Percentiles rank a stretch among this genome's conserved stretches.
These are phyloP conservation scores for Clavispora santaluciae DNA, from an alignment of 805 yeast species.

Conservation along the genomic window DNA sequence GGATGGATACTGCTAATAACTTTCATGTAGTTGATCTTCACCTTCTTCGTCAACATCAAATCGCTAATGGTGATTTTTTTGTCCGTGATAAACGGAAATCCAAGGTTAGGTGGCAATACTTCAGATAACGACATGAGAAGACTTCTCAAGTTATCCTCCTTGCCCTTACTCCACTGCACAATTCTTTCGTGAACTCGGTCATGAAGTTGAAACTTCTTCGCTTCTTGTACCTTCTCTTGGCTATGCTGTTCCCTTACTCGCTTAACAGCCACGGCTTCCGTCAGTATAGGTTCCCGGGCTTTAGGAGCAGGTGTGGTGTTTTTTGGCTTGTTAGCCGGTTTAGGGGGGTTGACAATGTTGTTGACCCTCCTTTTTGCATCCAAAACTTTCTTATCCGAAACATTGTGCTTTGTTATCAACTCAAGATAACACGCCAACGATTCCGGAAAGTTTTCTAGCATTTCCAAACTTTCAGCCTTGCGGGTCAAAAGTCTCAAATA, in stretches of 20 bases:
- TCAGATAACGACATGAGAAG: slow-evolving; percentile 64
- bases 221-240: slow-evolving; percentile 11
- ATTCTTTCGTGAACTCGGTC: slow-evolving; percentile 58
- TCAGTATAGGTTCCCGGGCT: not conserved
- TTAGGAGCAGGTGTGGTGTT: not conserved
- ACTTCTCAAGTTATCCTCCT: slow-evolving; percentile 76
- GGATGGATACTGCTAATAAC: slow-evolving; percentile 78
- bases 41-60: slow-evolving; percentile 83
- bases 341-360: slow-evolving; percentile 54
- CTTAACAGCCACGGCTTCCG: slow-evolving; percentile 4
- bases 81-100: slow-evolving; percentile 25
- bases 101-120: slow-evolving; percentile 46
- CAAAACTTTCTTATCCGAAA: slow-evolving; percentile 55
- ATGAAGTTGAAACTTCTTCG: slow-evolving; percentile 46
- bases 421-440: slow-evolving; percentile 59
- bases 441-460: slow-evolving; percentile 61
- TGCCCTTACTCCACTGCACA: slow-evolving; percentile 63
- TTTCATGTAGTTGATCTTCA: slow-evolving; percentile 77
- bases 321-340: slow-evolving; percentile 14
- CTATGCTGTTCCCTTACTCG: slow-evolving; percentile 38
- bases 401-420: slow-evolving; percentile 60
- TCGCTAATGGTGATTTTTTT: slow-evolving; percentile 58
- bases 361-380: slow-evolving; percentile 82
- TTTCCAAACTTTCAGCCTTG: slow-evolving; percentile 82
- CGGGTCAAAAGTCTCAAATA: slow-evolving; percentile 67